phyloP scores from a whole-genome alignment of 176 grass and related monocot species.

The Cenchrus purpureus region DNA sequence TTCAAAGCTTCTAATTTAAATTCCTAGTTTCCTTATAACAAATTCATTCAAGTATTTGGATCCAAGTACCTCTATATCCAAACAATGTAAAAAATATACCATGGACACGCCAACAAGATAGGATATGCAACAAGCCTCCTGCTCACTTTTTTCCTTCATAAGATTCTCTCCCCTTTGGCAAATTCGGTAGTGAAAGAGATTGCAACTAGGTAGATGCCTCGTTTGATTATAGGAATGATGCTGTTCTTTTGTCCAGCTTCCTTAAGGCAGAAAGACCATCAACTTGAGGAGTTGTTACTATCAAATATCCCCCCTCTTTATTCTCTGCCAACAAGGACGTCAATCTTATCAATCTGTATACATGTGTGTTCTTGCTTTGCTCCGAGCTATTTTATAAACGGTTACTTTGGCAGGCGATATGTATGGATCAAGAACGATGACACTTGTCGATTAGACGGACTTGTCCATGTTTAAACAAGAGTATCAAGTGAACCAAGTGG shows the following conservation, averaged over 20 bases:
- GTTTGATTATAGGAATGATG: conserved; percentile 14
- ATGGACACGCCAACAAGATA: conserved; percentile 24
- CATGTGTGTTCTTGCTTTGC: background rate
- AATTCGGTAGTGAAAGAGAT: conserved; percentile 22
- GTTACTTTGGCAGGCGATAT: background rate
- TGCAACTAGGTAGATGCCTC: conserved; percentile 35
- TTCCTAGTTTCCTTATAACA: too few species aligned
- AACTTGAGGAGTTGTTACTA: conserved; percentile 11
- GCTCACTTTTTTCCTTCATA: background rate
- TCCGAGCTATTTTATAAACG: background rate
- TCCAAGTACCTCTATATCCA: background rate
- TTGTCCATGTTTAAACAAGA: background rate
- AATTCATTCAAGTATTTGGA: background rate
- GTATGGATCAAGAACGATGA: conserved; percentile 8
- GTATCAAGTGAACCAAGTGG: background rate
- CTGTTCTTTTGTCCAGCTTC: background rate
- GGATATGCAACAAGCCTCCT: conserved; percentile 43
- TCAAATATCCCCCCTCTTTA: conserved; percentile 17
- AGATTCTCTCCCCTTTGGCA: conserved; percentile 37
- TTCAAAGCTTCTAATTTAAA: background rate
- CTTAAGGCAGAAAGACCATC: background rate
- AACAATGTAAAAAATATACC: background rate
- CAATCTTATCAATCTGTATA: conserved; percentile 37
- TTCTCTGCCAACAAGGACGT: conserved; percentile 42
- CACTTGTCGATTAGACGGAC: background rate